These are phyloP conservation scores for Fulvia fulva DNA, from an alignment of 2,329 filamentous ascomycete genomes.

Conservation along the genomic window DNA sequence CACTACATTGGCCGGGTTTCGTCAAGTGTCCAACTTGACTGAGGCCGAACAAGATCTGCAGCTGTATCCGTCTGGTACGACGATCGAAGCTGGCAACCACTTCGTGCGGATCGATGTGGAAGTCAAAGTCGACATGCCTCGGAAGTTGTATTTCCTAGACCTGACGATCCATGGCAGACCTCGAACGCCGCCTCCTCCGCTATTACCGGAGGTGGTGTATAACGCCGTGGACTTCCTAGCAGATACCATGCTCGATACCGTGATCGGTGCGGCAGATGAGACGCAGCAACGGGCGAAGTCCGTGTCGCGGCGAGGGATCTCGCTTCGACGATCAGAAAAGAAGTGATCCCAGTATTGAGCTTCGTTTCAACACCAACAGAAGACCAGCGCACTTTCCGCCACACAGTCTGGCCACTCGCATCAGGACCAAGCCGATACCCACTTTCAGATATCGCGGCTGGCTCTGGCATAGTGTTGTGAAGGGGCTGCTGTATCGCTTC, in stretches of 20 bases:
- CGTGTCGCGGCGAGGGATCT: neutral
- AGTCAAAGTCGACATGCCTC: neutral
- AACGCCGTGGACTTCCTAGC: neutral
- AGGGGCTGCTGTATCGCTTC: no score
- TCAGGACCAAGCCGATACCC: neutral
- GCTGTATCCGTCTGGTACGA: constrained; percentile 1
- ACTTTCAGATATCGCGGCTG: no score
- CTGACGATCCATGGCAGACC: neutral
- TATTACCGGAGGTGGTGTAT: neutral
- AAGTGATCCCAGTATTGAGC: neutral
- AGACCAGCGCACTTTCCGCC: neutral
- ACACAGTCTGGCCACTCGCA: neutral
- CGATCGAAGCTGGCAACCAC: constrained; percentile 4
- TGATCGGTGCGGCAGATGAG: neutral
- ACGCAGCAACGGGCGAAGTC: neutral
- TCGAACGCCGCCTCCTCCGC: neutral
- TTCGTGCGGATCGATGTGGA: neutral
- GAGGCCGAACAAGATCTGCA: constrained; percentile 1
- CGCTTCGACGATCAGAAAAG: neutral
- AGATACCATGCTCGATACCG: neutral
- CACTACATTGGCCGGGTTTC: neutral
- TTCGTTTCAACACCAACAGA: neutral
- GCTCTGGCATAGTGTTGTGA: no score
- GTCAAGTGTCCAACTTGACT: neutral
- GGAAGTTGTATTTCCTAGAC: neutral